phyloP scores from a whole-genome alignment of 495 filamentous ascomycete species.

The Pyrenula massariospora region DNA sequence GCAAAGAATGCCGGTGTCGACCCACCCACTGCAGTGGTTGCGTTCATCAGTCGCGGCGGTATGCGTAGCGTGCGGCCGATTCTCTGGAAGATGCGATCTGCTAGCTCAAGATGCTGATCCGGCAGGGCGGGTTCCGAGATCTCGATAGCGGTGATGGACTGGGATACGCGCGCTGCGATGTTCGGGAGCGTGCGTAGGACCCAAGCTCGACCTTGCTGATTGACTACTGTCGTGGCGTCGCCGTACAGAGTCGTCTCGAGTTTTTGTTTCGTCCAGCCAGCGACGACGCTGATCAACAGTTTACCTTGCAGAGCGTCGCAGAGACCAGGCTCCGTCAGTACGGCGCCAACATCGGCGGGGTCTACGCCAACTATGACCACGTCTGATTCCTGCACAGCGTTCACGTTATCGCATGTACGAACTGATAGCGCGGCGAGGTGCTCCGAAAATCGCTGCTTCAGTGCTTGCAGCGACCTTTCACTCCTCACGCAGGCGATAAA shows the following conservation, averaged over 20 bases:
- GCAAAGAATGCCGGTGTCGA: constrained; percentile 33
- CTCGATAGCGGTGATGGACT: constrained; percentile 27
- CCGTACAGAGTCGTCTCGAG: constrained; percentile 20
- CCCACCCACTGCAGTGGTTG: constrained; percentile 24
- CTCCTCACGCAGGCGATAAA: constrained; percentile 25
- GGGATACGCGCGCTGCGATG: constrained; percentile 23
- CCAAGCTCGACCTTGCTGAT: constrained; percentile 9
- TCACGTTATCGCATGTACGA: constrained; percentile 8
- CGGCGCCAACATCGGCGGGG: constrained; percentile 16
- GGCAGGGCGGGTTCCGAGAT: constrained; percentile 16
- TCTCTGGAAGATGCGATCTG: constrained; percentile 22
- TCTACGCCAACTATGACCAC: constrained; percentile 23
- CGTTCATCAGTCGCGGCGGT: constrained; percentile 22
- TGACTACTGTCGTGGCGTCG: constrained; percentile 6
- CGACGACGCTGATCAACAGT: constrained; percentile 30
- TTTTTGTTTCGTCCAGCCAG: constrained; percentile 22
- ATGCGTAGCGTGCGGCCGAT: constrained; percentile 25
- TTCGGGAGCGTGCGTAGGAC: constrained; percentile 28
- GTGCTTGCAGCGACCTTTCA: constrained; percentile 10
- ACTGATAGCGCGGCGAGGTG: constrained; percentile 9
- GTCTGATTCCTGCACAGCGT: constrained; percentile 11
- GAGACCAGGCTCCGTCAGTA: constrained; percentile 14
- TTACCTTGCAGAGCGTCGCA: constrained; percentile 15
- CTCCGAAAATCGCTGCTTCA: constrained; percentile 8
- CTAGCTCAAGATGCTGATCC: constrained; percentile 11